These are phyloP conservation scores for Microthyrium microscopicum DNA, from an alignment of 2,329 filamentous ascomycete genomes.

Conservation along the genomic window DNA sequence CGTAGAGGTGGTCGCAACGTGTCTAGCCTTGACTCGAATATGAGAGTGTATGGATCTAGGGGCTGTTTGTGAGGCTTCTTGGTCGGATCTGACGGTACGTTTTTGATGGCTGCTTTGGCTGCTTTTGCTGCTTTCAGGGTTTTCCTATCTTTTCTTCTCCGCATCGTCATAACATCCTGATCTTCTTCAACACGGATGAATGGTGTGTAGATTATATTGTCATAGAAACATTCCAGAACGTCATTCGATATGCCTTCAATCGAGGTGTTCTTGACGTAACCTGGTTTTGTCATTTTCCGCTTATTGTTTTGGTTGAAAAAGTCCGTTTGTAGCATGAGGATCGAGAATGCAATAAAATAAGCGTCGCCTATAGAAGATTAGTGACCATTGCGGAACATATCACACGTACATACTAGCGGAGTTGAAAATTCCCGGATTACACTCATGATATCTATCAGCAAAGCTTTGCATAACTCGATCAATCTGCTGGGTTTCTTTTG, in stretches of 20 bases:
- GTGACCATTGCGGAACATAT: neutral
- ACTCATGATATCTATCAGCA: slow-evolving; percentile 92
- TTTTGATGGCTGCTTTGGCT: slow-evolving; percentile 43
- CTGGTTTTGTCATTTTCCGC: slow-evolving; percentile 90
- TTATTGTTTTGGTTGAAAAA: slow-evolving; percentile 99
- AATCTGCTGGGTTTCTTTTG: slow-evolving; percentile 96
- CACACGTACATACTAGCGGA: slow-evolving; percentile 37
- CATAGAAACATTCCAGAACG: slow-evolving; percentile 89
- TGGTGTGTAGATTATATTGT: slow-evolving; percentile 95
- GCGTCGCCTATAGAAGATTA: slow-evolving; percentile 50
- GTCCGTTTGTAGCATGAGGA: slow-evolving; percentile 91
- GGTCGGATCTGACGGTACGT: no score
- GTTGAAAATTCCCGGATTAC: slow-evolving; percentile 89
- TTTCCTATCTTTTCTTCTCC: slow-evolving; percentile 55
- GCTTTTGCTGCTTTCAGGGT: slow-evolving; percentile 33
- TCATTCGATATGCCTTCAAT: slow-evolving; percentile 86
- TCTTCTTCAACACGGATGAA: slow-evolving; percentile 97
- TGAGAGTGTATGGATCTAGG: slow-evolving; percentile 86
- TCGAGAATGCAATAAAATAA: slow-evolving; percentile 95
- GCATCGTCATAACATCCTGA: slow-evolving; percentile 57
- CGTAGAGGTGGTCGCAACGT: slow-evolving; percentile 68
- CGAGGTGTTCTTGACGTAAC: slow-evolving; percentile 89
- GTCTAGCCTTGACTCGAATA: slow-evolving; percentile 78
- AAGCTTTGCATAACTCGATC: slow-evolving; percentile 88
- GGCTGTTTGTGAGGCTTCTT: slow-evolving; percentile 60